Evolutionary conservation across 2,329 filamentous ascomycete species (phyloP), one percentile per base, ranked within the genome.

Genomic region (Pseudopyrenochaeta lycopersici): DNA sequence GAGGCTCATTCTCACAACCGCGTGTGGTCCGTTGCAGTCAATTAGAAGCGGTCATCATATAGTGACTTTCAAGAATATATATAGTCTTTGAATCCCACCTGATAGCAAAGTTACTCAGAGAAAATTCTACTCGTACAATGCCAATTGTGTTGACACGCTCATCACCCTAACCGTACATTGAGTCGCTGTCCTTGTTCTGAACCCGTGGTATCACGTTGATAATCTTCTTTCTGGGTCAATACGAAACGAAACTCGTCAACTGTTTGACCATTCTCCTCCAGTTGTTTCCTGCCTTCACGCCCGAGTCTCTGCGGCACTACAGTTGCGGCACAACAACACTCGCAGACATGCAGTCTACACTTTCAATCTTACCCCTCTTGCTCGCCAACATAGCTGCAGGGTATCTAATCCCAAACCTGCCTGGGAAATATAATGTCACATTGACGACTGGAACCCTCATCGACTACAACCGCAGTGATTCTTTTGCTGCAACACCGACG

Each of bases 361-460:
- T 56, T 52, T 52, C 49, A 5, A 43, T 52, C 31, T 21, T 57
- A 48, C 47, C 44, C 35, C 35, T 57, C 39, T 49, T 54, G 44
- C 45, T 62, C 52, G 56, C 40, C 48, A 54, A 50, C 17, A 20
- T 5, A 17, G 43, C 40, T 49, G 40, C 54, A 31, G 56, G 50
- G 15, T 65, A 62, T 45, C 44, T 62, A 18, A 3, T 62, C 30
- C 54, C 58, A 55, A 55, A 47, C 36, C 60, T 53, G 14, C 45
- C 58, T 20, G 62, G 58, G 1, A 54, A 46, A 54, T 60, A 60
- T 49, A 65, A 63, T 62, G 58, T 63, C 51, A 63, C 58, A 43
- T 45, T 65, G 49, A 62, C 49, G 17, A 62, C 49, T 23, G 56
- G 60, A 12, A 46, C 56, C 35, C 49, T 66, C n/a, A 54, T 39